Conservation (phyloP, 192 early-diverging fungal species). For the Kickxella alabastrina region DNA sequence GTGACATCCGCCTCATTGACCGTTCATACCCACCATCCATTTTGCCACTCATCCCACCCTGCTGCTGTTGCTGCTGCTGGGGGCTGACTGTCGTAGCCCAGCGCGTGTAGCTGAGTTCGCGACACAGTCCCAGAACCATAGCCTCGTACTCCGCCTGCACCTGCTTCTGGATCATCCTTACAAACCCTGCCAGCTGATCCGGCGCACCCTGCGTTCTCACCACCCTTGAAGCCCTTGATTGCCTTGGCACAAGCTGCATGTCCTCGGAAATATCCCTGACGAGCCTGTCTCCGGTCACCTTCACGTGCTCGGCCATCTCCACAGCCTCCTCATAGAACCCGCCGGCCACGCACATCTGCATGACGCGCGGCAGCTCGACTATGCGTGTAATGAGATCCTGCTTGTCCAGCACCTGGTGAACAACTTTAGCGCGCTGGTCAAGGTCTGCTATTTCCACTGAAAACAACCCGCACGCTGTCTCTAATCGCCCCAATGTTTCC, state of each 20-base stretch:
- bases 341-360: constrained; percentile 51
- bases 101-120: constrained; percentile 27
- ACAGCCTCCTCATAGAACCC: constrained; percentile 49
- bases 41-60: neutral
- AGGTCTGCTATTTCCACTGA: constrained; percentile 20
- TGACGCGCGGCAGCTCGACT: constrained; percentile 48
- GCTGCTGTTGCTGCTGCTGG: constrained; percentile 5
- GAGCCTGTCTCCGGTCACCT: constrained; percentile 35
- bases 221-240: too few relatives aligned
- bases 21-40: constrained; percentile 15
- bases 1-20: constrained; percentile 38
- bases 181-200: constrained; percentile 27
- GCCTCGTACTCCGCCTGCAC: constrained; percentile 44
- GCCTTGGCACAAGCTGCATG: too few relatives aligned
- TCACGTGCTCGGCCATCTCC: constrained; percentile 46
- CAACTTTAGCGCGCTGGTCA: constrained; percentile 29
- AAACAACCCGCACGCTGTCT: constrained; percentile 30
- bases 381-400: constrained; percentile 45
- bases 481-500: constrained; percentile 21
- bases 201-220: constrained; percentile 1
- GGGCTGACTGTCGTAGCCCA: neutral
- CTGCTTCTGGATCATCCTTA: constrained; percentile 30
- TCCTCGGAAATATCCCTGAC: constrained; percentile 32
- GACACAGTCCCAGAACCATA: constrained; percentile 38
- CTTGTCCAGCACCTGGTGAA: constrained; percentile 46